Evolutionary conservation across 163 green algal genomes (phyloP).

Genomic region (Volvox carteri): DNA sequence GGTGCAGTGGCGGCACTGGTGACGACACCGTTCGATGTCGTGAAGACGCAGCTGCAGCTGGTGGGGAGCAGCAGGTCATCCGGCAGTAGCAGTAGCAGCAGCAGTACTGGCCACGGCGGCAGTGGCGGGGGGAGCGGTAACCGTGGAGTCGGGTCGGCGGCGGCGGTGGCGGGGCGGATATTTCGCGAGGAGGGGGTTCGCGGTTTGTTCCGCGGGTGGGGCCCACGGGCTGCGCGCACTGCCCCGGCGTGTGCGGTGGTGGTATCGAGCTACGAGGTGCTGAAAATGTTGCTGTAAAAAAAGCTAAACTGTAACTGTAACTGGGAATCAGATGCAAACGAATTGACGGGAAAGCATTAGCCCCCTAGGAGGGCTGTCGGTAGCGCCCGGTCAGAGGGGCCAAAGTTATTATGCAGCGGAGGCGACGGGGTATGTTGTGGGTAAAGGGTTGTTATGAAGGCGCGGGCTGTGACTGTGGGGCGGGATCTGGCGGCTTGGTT

Average conservation of each 20-base stretch:
- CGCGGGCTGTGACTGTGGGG: too few species aligned
- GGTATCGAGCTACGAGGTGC: conserved; percentile 91
- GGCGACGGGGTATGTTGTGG: too few species aligned
- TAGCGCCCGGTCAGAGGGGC: too few species aligned
- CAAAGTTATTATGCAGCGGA: too few species aligned
- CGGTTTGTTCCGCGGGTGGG: conserved; percentile 90
- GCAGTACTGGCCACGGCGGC: background rate
- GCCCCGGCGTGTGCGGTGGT: conserved; percentile 95
- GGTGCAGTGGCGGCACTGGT: conserved; percentile 86
- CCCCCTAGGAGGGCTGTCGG: too few species aligned
- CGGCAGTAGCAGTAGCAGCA: background rate
- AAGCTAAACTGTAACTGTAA: too few species aligned
- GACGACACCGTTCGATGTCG: conserved; percentile 96
- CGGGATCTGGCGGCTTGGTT: too few species aligned
- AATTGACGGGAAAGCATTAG: too few species aligned
- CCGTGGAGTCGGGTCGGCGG: background rate
- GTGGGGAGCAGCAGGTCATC: background rate
- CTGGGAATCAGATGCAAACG: too few species aligned
- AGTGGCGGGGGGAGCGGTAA: background rate
- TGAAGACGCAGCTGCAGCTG: conserved; percentile 95
- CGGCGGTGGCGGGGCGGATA: conserved; percentile 71
- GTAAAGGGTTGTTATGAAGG: too few species aligned
- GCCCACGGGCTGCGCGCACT: conserved; percentile 81
- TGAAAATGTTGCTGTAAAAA: conserved; percentile 79
- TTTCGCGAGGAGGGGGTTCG: conserved; percentile 73